A percentile compares a stretch with the other conserved stretches of the same genome.
Conservation (phyloP, 768 basidiomycete species). For the Kwoniella pini region DNA sequence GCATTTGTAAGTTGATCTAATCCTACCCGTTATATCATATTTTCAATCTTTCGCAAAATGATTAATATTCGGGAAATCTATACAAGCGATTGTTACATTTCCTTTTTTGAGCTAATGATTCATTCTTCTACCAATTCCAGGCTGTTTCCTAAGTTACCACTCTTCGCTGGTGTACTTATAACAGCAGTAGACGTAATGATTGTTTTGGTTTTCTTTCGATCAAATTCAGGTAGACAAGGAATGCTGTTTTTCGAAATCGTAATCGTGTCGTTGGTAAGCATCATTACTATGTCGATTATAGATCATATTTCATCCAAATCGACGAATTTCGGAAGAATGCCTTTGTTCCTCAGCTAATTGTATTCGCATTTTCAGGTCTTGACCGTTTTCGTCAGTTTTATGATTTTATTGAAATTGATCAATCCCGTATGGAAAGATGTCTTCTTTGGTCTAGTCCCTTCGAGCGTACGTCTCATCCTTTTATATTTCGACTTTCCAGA, state of each 20-base stretch:
- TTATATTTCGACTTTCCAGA: not conserved
- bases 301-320: too few species aligned
- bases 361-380: slow-evolving; percentile 52
- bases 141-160: slow-evolving; percentile 53
- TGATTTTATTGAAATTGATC: slow-evolving; percentile 71
- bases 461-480: slow-evolving; percentile 57
- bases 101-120: too few species aligned
- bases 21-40: not conserved
- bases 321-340: too few species aligned
- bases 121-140: slow-evolving; percentile 24
- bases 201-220: slow-evolving; percentile 54
- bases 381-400: slow-evolving; percentile 75
- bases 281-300: too few species aligned
- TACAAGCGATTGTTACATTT: not conserved
- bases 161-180: slow-evolving; percentile 55
- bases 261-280: slow-evolving; percentile 51
- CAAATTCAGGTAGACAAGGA: slow-evolving; percentile 48
- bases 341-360: not conserved
- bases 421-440: slow-evolving; percentile 70
- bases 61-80: too few species aligned
- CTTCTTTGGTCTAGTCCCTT: slow-evolving; percentile 76
- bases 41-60: too few species aligned
- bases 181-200: slow-evolving; percentile 54
- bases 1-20: slow-evolving; percentile 59
- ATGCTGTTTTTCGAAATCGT: slow-evolving; percentile 55